A percentile compares a stretch with the other conserved stretches of the same genome.
Conservation (phyloP, 805 yeast species). For the Suhomyces faveliae region DNA sequence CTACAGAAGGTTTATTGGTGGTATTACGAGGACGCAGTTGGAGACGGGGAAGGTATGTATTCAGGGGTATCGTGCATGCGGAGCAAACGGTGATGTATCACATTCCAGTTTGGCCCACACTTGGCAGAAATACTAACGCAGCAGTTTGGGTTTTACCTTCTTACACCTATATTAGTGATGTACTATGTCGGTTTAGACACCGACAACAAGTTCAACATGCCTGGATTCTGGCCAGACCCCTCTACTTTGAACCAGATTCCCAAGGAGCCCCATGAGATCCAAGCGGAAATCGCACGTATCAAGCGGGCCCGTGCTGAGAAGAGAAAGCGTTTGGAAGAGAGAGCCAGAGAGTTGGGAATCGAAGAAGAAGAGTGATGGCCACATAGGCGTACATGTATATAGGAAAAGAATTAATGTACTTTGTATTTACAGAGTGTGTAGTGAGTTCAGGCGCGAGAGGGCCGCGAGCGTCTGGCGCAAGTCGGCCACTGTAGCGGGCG, state of each 20-base stretch:
- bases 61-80: too few relatives aligned
- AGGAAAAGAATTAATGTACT: neutral
- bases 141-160: conserved; percentile 76
- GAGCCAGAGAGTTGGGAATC: conserved; percentile 67
- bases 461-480: neutral
- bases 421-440: neutral
- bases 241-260: conserved; percentile 87
- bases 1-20: conserved; percentile 34
- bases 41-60: conserved; percentile 44
- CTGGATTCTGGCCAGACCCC: conserved; percentile 98
- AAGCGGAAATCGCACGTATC: conserved; percentile 88
- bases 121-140: conserved; percentile 2
- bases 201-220: conserved; percentile 82
- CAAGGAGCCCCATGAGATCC: conserved; percentile 87
- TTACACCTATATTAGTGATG: conserved; percentile 90
- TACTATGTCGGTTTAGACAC: conserved; percentile 90
- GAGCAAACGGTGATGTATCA: neutral
- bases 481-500: neutral
- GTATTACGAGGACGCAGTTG: conserved; percentile 42
- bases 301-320: conserved; percentile 71
- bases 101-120: neutral
- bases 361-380: conserved; percentile 30
- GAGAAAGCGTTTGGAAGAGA: conserved; percentile 69
- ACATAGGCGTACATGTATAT: neutral
- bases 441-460: neutral